These are phyloP conservation scores for Cladosporium phlei DNA, from an alignment of 2,329 filamentous ascomycete species.

Conservation along the genomic window DNA sequence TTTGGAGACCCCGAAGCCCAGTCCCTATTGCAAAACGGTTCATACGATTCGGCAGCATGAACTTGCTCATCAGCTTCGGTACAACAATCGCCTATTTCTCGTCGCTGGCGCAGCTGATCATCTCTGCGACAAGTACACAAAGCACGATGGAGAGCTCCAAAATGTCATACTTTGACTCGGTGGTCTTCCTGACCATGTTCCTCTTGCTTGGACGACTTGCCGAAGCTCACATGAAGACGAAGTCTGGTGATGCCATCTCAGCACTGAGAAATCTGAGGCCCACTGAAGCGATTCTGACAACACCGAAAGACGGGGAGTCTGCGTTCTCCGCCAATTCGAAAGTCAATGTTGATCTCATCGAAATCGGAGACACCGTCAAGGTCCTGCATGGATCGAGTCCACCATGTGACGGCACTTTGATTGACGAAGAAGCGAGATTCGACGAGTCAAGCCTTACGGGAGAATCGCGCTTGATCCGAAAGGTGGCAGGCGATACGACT, in stretches of 20 bases:
- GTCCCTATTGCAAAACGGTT: conserved; percentile 71
- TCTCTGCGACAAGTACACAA: conserved; percentile 25
- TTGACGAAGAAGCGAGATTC: conserved; percentile 59
- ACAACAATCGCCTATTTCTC: conserved; percentile 84
- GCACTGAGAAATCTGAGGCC: conserved; percentile 74
- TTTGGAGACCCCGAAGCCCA: conserved; percentile 73
- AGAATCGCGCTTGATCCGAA: conserved; percentile 65
- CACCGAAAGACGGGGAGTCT: conserved; percentile 27
- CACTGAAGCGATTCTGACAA: conserved; percentile 66
- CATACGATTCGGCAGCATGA: conserved; percentile 95
- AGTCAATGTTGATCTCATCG: conserved; percentile 62
- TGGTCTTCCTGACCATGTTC: conserved; percentile 87
- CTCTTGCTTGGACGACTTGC: conserved; percentile 68
- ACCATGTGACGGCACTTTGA: conserved; percentile 69
- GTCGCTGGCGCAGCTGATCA: conserved; percentile 70
- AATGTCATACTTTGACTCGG: conserved; percentile 74
- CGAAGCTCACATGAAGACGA: conserved; percentile 88
- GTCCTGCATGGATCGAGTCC: conserved; percentile 77
- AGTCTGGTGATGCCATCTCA: conserved; percentile 79
- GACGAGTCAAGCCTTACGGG: conserved; percentile 89
- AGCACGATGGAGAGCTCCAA: conserved; percentile 14
- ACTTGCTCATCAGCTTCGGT: conserved; percentile 83
- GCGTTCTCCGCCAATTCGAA: conserved; percentile 27
- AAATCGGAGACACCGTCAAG: conserved; percentile 54
- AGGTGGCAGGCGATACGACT: conserved; percentile 58